Conservation (phyloP, 202 grass and related monocot species). For the Setaria italica region DNA sequence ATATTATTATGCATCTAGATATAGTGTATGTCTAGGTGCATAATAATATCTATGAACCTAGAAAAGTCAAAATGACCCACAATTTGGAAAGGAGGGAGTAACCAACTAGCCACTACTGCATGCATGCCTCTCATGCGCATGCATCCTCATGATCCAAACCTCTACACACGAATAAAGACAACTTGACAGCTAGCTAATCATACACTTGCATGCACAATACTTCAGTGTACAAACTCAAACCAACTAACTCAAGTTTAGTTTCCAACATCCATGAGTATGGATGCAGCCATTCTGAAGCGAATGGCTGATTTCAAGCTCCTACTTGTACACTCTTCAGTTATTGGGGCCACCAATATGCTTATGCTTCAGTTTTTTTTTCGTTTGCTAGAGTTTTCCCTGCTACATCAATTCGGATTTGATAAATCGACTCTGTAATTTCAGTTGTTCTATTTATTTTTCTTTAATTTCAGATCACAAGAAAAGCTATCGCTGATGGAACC, state of each 20-base stretch:
- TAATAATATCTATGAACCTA: no score
- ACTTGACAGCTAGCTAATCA: conserved; percentile 3
- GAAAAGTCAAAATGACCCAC: no score
- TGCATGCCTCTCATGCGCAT: no score
- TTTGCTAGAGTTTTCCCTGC: neutral
- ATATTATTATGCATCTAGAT: no score
- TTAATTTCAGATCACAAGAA: conserved; percentile 69
- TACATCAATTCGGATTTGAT: conserved; percentile 20
- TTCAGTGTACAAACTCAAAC: neutral
- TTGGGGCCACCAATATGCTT: neutral
- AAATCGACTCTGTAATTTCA: conserved; percentile 18
- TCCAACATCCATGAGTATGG: conserved; percentile 18
- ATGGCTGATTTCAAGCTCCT: conserved; percentile 34
- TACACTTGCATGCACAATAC: neutral
- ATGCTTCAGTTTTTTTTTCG: conserved; percentile 21
- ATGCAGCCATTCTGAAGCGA: conserved; percentile 16
- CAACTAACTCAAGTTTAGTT: conserved; percentile 1
- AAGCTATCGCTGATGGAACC: conserved; percentile 73
- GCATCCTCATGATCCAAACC: neutral
- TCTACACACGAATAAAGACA: neutral
- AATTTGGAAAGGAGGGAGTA: no score
- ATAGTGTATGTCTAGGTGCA: no score
- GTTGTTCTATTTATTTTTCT: conserved; percentile 31
- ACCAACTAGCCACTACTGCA: no score
- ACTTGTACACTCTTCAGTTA: neutral